Base-by-base conservation (phyloP, 1,139 yeast genomes). In the Diutina siamensis region DNA sequence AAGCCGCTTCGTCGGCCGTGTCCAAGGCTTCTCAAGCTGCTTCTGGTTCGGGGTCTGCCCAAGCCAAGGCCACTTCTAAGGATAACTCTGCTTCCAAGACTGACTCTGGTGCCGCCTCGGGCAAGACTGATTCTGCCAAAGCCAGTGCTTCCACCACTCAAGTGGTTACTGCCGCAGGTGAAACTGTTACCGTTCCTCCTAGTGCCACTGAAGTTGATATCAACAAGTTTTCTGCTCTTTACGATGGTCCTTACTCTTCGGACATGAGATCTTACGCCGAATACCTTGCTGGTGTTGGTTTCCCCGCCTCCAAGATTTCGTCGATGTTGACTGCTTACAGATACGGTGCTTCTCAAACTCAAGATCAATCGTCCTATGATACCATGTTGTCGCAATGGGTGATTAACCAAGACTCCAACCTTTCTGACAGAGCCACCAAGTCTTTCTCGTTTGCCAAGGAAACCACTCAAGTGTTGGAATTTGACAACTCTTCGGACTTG, bases 201-300 rank as follows among this genome's bases (percentile, higher is more conserved):
- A 25, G 9, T 21, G 42, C 13, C 42, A 38, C 42, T 12, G 32
- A 25, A n/a, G 42, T 25, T 18, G 36, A 34, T 18, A 22, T 38
- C 33, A 38, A 38, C 32, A 22, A 25, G 15, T 38, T 38, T 32
- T 38, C 42, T 17, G 42, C 28, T 20, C 32, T 38, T 17, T 38
- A 38, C 42, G 33, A 25, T 27, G 42, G 42, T 15, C 42, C 42
- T 25, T 38, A 38, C 42, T 38, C 42, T 17, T 22, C 42, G 20
- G 42, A 38, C 42, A 38, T 38, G 31, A 15, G 8, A 12, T 18
- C 18, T 17, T 38, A 38, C 32, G 42, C 42, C 8, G 13, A n/a
- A 18, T 25, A n/a, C 21, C 42, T 38, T 15, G 42, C 42, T 25
- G 42, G 19, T 17, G 28, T 25, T 17, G 42, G 42, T 15, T 38